These are phyloP conservation scores for Cicer pinnatifidum DNA, from an alignment of 306 rosid species.

Conservation along the genomic window DNA sequence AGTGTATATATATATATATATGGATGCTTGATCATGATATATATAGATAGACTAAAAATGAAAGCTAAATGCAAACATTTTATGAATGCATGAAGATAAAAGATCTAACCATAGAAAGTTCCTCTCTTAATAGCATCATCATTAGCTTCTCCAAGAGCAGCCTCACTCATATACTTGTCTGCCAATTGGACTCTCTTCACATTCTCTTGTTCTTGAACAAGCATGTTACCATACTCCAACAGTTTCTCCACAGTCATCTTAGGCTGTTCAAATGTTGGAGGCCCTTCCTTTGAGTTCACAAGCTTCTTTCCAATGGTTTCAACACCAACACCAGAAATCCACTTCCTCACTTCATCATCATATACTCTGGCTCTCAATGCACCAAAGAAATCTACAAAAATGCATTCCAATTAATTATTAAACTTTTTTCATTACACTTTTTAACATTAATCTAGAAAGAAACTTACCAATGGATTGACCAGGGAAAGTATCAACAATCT, in stretches of 20 bases:
- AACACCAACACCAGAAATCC: conserved; percentile 61
- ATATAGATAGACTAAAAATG: no score
- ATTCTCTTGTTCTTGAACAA: conserved; percentile 77
- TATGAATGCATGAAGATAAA: background rate
- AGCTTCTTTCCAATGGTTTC: conserved; percentile 60
- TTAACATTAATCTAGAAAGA: no score
- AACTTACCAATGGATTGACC: conserved; percentile 91
- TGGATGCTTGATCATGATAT: no score
- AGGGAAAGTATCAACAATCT: conserved; percentile 90
- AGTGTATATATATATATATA: no score
- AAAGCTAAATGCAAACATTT: no score
- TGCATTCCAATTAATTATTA: background rate
- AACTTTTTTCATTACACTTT: no score
- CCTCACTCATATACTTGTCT: conserved; percentile 71
- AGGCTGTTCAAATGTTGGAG: conserved; percentile 74
- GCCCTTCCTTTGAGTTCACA: conserved; percentile 81
- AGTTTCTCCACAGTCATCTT: conserved; percentile 62
- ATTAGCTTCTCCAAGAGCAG: conserved; percentile 85
- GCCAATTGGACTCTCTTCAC: conserved; percentile 84
- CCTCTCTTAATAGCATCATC: conserved; percentile 62
- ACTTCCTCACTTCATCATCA: conserved; percentile 80
- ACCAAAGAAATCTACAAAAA: conserved; percentile 71
- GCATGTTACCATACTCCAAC: conserved; percentile 73
- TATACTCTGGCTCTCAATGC: conserved; percentile 76
- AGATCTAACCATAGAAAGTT: conserved; percentile 63